Conservation (phyloP, 2,329 filamentous ascomycete species). For the Pseudodiploospora longispora region DNA sequence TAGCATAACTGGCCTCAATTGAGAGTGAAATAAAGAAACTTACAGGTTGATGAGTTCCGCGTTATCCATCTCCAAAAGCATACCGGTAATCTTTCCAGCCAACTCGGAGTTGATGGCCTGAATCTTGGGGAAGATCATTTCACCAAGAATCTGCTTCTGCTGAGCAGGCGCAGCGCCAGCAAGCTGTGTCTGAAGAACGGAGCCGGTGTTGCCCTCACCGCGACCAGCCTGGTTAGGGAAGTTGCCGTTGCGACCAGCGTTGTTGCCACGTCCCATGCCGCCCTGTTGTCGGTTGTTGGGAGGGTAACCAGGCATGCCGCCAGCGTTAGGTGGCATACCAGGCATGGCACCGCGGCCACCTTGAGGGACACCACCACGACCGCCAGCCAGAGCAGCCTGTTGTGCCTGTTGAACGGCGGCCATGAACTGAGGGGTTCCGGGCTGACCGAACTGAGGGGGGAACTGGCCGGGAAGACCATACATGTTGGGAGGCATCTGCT, state of each 20-base stretch:
- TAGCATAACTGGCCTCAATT: conserved; percentile 11
- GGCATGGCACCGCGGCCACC: conserved; percentile 68
- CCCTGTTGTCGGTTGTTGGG: conserved; percentile 48
- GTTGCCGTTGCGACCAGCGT: conserved; percentile 35
- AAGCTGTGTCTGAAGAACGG: conserved; percentile 51
- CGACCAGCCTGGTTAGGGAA: conserved; percentile 41
- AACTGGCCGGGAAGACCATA: conserved; percentile 76
- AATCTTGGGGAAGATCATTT: conserved; percentile 98
- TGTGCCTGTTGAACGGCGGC: conserved; percentile 75
- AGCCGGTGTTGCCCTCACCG: conserved; percentile 22
- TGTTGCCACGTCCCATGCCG: conserved; percentile 38
- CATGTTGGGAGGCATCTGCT: conserved; percentile 81
- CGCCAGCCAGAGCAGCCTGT: conserved; percentile 50
- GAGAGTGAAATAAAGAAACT: conserved; percentile 37
- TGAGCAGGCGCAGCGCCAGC: conserved; percentile 54
- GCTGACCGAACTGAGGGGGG: conserved; percentile 73
- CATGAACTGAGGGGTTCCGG: conserved; percentile 70
- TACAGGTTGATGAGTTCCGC: conserved; percentile 88
- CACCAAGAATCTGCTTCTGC: conserved; percentile 98
- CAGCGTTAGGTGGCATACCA: conserved; percentile 61
- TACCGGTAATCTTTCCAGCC: conserved; percentile 98
- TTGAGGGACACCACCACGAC: conserved; percentile 54
- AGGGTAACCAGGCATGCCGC: conserved; percentile 48
- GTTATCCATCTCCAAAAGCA: conserved; percentile 99
- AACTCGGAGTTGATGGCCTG: conserved; percentile 88